Evolutionary conservation across 2,329 filamentous ascomycete genomes (phyloP), one percentile per base, ranked within the genome.

Genomic region (Apiospora kogelbergensis): DNA sequence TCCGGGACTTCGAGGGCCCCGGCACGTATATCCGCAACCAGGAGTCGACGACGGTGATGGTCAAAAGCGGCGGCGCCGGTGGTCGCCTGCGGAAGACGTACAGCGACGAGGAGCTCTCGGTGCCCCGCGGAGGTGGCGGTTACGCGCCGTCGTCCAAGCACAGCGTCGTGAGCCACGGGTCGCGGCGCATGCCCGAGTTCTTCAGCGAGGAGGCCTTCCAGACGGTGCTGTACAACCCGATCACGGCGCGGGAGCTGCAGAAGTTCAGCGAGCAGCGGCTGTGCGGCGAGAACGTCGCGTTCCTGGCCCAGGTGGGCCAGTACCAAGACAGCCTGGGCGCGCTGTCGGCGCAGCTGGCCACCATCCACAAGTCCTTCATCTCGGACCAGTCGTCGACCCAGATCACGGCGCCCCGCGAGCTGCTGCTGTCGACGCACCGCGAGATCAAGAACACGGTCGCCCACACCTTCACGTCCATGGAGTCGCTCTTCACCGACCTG

Each of bases 271-370:
- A 81, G 69, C 77, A 75, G 63, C 74, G 79, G 44, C 73, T 80
- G 13, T 82, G 80, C 71, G 78, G 78, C 4, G 82, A 84, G 68
- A 82, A 83, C 69, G 77, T 84, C 73, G 81, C 83, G 66, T 85
- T 86, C 70, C 74, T 86, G 24, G 76, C 81, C 30, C 84, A 84
- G 78, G 84, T 85, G 3, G 81, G 85, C 57, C 79, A 81, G 64
- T 86, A 85, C 71, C 78, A 79, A 66, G 76, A 76, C 7, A 77
- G 81, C 0, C 73, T 86, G 22, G 79, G 81, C 42, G 78, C 80
- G 60, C 72, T 84, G 17, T 77, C 79, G 75, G 72, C 65, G n/a
- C 26, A 80, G 71, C 70, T 85, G 78, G 76, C 80, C 72, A 67
- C 71, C n/a, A 77, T 77, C 7, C 73, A 80, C 22, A 73, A 73